Percentiles rank a stretch among this genome's conserved stretches.
Evolutionary conservation across 257 asterid genomes (phyloP).

Genomic region (Solanum sejunctum): DNA sequence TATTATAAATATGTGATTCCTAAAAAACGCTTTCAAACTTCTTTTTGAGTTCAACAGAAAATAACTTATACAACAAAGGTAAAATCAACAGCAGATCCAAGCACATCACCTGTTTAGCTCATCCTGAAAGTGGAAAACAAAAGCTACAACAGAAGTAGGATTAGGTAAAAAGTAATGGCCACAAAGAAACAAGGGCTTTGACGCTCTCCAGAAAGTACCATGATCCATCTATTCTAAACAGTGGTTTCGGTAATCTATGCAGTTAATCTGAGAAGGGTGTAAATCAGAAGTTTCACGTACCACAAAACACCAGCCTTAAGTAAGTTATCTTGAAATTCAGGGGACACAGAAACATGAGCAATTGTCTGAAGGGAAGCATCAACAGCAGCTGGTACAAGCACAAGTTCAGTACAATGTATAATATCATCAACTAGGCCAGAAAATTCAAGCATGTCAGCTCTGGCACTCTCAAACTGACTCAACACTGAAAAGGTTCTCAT

Average conservation of each 20-base stretch:
- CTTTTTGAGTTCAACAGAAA: not conserved
- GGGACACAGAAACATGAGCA: conserved; percentile 69
- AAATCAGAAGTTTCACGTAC: conserved; percentile 25
- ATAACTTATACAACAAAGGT: not conserved
- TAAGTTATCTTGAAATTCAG: conserved; percentile 71
- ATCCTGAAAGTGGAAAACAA: not conserved
- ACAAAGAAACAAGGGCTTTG: not conserved
- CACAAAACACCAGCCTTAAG: conserved; percentile 86
- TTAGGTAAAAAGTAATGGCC: not conserved
- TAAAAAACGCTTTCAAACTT: not conserved
- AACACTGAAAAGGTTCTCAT: conserved; percentile 78
- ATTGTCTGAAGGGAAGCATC: conserved; percentile 89
- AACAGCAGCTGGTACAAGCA: conserved; percentile 74
- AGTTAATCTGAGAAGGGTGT: not conserved
- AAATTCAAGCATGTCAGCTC: conserved; percentile 65
- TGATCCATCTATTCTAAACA: not conserved
- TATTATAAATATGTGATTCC: not conserved
- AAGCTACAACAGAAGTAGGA: not conserved
- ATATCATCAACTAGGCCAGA: conserved; percentile 86
- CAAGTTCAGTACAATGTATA: conserved; percentile 87
- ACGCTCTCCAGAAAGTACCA: not conserved
- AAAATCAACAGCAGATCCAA: not conserved
- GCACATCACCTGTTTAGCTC: not conserved
- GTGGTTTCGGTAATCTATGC: not conserved
- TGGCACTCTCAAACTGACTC: conserved; percentile 91